Evolutionary conservation across 192 early-diverging fungal species (phyloP), one percentile per base, ranked within the genome.

Genomic region (Funneliformis mosseae): DNA sequence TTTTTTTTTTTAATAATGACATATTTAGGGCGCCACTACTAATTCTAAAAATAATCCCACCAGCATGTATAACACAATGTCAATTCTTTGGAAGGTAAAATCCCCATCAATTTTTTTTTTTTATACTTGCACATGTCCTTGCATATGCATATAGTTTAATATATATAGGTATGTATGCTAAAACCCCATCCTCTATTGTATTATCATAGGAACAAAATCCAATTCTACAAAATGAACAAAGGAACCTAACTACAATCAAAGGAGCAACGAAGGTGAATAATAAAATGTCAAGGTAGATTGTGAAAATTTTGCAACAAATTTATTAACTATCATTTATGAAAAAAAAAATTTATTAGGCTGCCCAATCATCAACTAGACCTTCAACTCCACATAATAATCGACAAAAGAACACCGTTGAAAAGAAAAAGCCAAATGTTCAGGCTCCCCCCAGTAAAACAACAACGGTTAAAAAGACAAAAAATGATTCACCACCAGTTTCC

Each of bases 401-500:
- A 62, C 11, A 16, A 23, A 61, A 61, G 12, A 64, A 77, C 41
- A 45, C 41, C n/a, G 42, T 77, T 64, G 38, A 64, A 64, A 16
- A 5, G 41, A 77, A 77, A 0, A 77, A 45, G 45, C 55, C 63
- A 46, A 5, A 8, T 0, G 33, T 70, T 70, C 64, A 67, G 25
- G 0, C 41, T 7, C 10, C 45, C 23, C 4, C 70, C 50, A 76
- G 3, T 11, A 38, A 64, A 42, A 77, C 25, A 14, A 42, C 23
- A 33, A 33, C 33, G 33, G 33, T 16, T 72, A 25, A 23, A 75
- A 75, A 55, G 59, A 8, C 10, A 48, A 60, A 18, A 18, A 28
- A 75, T 33, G 74, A 75, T 63, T 77, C 74, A 4, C 74, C 55
- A 41, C 25, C 55, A 10, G 25, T 78, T 21, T 78, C 77, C 21